phyloP scores from a whole-genome alignment of 2,329 filamentous ascomycete species.

The Pseudocercospora crystallina region DNA sequence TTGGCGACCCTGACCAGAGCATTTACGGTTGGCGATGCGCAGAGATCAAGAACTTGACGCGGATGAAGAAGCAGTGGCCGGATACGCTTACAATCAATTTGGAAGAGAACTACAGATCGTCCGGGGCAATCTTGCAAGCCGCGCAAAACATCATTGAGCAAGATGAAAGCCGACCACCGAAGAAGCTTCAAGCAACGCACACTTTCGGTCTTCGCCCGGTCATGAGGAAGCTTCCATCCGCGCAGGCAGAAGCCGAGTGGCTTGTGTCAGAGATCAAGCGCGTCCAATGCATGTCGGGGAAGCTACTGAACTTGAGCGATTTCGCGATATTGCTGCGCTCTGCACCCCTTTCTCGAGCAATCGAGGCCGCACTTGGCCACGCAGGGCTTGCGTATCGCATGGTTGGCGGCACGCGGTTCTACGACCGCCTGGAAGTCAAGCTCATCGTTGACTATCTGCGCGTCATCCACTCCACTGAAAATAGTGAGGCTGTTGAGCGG shows the following conservation, averaged over 20 bases:
- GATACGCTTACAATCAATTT: constrained; percentile 79
- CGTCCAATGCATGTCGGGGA: constrained; percentile 67
- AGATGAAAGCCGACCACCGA: constrained; percentile 76
- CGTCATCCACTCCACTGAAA: constrained; percentile 78
- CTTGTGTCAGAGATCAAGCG: constrained; percentile 81
- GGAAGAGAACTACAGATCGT: constrained; percentile 93
- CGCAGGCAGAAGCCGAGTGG: constrained; percentile 79
- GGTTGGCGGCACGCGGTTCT: constrained; percentile 89
- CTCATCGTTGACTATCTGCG: constrained; percentile 83
- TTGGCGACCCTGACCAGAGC: constrained; percentile 95
- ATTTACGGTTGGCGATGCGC: constrained; percentile 96
- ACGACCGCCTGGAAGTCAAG: constrained; percentile 87
- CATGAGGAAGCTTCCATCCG: constrained; percentile 69
- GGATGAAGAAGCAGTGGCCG: constrained; percentile 73
- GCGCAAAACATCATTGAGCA: constrained; percentile 89
- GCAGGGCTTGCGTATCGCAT: constrained; percentile 85
- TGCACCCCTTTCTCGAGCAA: constrained; percentile 76
- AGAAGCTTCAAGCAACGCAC: constrained; percentile 77
- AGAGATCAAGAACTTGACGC: constrained; percentile 82
- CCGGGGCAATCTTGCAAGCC: constrained; percentile 75
- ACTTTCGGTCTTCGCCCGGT: constrained; percentile 77
- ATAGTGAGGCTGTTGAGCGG: constrained; percentile 80
- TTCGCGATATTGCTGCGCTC: constrained; percentile 86
- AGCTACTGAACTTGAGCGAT: constrained; percentile 71
- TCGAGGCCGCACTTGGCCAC: constrained; percentile 78